These are phyloP conservation scores for Friedmanniomyces simplex DNA, from an alignment of 495 filamentous ascomycete species.

Conservation along the genomic window DNA sequence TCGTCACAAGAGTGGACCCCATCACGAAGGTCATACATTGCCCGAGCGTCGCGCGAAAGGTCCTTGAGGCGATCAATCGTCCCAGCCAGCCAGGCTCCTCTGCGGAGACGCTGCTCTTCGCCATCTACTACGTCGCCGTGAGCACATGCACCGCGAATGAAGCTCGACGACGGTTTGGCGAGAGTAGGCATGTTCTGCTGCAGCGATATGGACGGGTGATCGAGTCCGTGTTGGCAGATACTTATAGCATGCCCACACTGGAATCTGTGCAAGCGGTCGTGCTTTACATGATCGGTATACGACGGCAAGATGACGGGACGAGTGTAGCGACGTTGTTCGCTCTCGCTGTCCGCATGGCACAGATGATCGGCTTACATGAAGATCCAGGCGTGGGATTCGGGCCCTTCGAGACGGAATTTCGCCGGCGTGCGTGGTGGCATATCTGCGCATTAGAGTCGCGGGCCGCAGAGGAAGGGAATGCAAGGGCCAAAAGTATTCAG, in stretches of 20 bases:
- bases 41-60: neutral
- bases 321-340: neutral
- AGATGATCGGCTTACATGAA: slow-evolving; percentile 7
- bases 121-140: slow-evolving; percentile 9
- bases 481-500: slow-evolving; percentile 10
- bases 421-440: slow-evolving; percentile 14
- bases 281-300: slow-evolving; percentile 14
- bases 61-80: neutral
- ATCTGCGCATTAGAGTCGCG: slow-evolving; percentile 4
- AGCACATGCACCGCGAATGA: slow-evolving; percentile 10
- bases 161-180: slow-evolving; percentile 3
- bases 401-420: slow-evolving; percentile 6
- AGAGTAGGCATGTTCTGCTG: neutral
- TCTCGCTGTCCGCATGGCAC: slow-evolving; percentile 7
- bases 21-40: slow-evolving; percentile 13
- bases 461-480: slow-evolving; percentile 4
- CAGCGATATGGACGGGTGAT: slow-evolving; percentile 9
- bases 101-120: slow-evolving; percentile 6
- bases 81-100: neutral
- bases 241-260: slow-evolving; percentile 2
- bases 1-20: slow-evolving; percentile 6
- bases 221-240: slow-evolving; percentile 1
- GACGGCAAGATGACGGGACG: slow-evolving; percentile 5
- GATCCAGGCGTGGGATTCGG: neutral
- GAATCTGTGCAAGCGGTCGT: slow-evolving; percentile 13